Evolutionary conservation across 2,329 filamentous ascomycete genomes (phyloP).

Genomic region (Ophiognomonia clavigignenti-juglandacearum): DNA sequence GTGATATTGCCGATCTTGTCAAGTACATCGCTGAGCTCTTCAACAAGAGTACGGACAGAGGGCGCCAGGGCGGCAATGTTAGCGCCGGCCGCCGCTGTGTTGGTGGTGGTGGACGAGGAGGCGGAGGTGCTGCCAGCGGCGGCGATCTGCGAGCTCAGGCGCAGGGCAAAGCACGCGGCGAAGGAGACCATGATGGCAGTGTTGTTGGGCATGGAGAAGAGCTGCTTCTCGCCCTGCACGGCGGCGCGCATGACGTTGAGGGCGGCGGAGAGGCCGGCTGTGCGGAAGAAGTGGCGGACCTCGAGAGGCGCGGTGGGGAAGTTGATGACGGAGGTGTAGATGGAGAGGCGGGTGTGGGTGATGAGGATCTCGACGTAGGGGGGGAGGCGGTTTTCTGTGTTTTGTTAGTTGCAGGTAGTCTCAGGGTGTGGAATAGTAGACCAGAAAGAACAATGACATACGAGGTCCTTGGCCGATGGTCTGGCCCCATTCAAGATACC

Average conservation of each 20-base stretch:
- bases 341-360: constrained; percentile 68
- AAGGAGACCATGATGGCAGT: constrained; percentile 77
- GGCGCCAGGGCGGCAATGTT: constrained; percentile 47
- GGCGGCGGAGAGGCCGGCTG: constrained; percentile 65
- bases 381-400: constrained; percentile 54
- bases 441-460: constrained; percentile 24
- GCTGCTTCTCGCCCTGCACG: constrained; percentile 64
- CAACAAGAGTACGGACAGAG: constrained; percentile 59
- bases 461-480: constrained; percentile 50
- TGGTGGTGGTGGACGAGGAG: background rate
- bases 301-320: constrained; percentile 66
- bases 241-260: constrained; percentile 71
- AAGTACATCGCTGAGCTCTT: constrained; percentile 63
- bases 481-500: constrained; percentile 59
- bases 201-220: constrained; percentile 75
- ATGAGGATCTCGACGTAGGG: constrained; percentile 73
- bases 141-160: constrained; percentile 54
- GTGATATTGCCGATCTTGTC: constrained; percentile 65
- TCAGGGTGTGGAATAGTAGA: background rate
- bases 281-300: constrained; percentile 68
- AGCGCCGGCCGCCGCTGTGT: no score
- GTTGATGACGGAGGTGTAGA: constrained; percentile 70
- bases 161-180: constrained; percentile 64
- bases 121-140: constrained; percentile 51
- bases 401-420: no score